Base-by-base conservation (phyloP, 805 yeast genomes). In the Martiniozyma abietophila region DNA sequence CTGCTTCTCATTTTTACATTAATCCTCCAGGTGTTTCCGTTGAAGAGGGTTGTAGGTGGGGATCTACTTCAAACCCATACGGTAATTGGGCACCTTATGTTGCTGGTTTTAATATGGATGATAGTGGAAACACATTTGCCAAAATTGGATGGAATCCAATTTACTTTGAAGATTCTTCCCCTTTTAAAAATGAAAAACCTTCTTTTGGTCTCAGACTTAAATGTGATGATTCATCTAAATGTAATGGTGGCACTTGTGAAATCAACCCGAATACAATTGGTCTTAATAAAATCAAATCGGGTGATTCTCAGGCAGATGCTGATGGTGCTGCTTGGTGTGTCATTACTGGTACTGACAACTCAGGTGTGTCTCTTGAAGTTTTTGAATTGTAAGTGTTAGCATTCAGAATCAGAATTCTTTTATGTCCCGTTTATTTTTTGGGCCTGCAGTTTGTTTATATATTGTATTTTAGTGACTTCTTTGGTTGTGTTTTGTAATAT, bases 71-170 rank as follows among this genome's bases (percentile, higher is more conserved):
- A 31, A 62, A 80, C 40, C 78, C 92, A 12, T 64, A 65, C 44
- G 96, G 96, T 39, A 85, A 85, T 69, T 86, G 95, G 95, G 61
- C 95, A 11, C 95, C 95, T 18, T 85, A 83, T 48, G 95, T 86
- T 43, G 94, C 92, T 11, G 96, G 96, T 44, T 84, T 88, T 41
- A 85, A 85, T 64, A 73, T 73, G 66, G 94, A 83, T 54, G 58
- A 56, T 41, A 59, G 51, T 39, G 79, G 83, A 21, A 71, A 71
- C 54, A 85, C 95, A 3, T 85, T 46, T 54, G 83, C 82, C 44
- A 86, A 83, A 60, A 72, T 85, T 53, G 95, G 89, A 29, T 84
- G 94, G 94, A 85, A 85, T 58, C 95, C 96, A 11, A 70, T 80
- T 37, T 82, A 83, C 57, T 56, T 81, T 47, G 89, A 80, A 43